Evolutionary conservation across 2,329 filamentous ascomycete genomes (phyloP), one percentile per base, ranked within the genome.

Genomic region (Trichoderma citrinoviride): DNA sequence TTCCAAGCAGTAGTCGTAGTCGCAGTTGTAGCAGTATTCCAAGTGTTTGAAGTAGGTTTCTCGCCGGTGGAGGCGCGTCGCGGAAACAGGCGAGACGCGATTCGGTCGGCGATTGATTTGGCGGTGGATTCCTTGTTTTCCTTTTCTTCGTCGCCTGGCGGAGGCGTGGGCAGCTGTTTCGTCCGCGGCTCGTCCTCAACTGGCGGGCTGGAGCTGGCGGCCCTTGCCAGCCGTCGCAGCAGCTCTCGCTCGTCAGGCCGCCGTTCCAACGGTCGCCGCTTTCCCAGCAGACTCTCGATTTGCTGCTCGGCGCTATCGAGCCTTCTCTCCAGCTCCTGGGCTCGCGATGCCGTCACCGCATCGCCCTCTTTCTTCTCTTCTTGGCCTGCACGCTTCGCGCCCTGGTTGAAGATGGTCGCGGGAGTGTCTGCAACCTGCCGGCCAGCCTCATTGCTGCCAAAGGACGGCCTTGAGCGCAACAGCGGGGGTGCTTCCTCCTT

Each of bases 141-240:
- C 19, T 57, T 14, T 46, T 55, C 44, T 19, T 57, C 56, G 55
- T 56, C 58, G 65, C 49, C 61, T 66, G 64, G 61, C 23, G 54
- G 53, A 67, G 46, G 67, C 63, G 68, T 55, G 27, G 66, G 41
- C 65, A 67, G 54, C 55, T 66, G 68, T 46, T 71, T 72, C 43
- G 67, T 52, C 7, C 49, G 41, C 37, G 58, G 25, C 40, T 50
- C 56, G 27, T 78, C 74, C 15, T 73, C 67, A n/a, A 64, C 55
- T 29, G 76, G 72, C 23, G 81, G 81, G 65, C 80, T 84, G 64
- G 75, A 76, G 70, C 79, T 83, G 37, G 80, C 74, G 52, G 78
- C 82, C 56, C 80, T 78, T 23, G 82, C 80, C 68, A 86, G 74
- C 60, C 78, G 78, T 66, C 80, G 80, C 56, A 85, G 73, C 50